Evolutionary conservation across 306 rosid species (phyloP), one percentile per base, ranked within the genome.

Genomic region (Cucurbita ficifolia): DNA sequence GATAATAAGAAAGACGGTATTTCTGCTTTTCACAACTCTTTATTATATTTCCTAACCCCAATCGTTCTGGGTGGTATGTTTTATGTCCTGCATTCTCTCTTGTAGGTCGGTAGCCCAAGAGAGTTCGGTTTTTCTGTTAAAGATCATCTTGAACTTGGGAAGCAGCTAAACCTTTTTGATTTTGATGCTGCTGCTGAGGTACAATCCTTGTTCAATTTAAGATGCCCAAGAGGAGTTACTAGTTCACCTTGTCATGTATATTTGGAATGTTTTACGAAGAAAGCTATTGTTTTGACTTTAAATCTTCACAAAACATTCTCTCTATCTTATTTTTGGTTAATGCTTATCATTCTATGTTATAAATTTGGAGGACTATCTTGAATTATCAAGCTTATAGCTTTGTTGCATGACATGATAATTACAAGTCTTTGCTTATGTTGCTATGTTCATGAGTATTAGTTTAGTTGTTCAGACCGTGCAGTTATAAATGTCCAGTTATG

Each of bases 111-210:
- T 35, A 85, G 77, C 79, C 76, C 88, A 9, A 85, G 83, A 5
- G 74, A 86, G 57, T 89, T 94, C 81, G 72, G 80, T 80, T 94
- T 94, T 82, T 87, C 88, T 67, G 80, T 82, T 74, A 94, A 86
- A 81, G 97, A 94, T 89, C 99, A 94, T 79, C 87, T 90, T 51
- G 92, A 89, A 83, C 87, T 94, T 11, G 98, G 98, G 77, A 90
- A 90, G 76, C 95, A 83, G 33, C 87, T 89, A 60, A 90, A 89
- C 87, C 92, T 94, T 75, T 85, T 94, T 68, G 95, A 94, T 75
- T 94, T 94, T 78, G 99, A 91, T 78, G 91, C 99, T 36, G 99
- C 99, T 49, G 83, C 99, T 9, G 99, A 87, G 99, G 99, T 94
- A 89, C 80, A 24, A 22, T 45, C 59, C 33, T 57, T 72, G 54